A percentile compares a stretch with the other conserved stretches of the same genome.
These are phyloP conservation scores for Fusarium sarcochroum DNA, from an alignment of 2,329 filamentous ascomycete genomes.

Conservation along the genomic window DNA sequence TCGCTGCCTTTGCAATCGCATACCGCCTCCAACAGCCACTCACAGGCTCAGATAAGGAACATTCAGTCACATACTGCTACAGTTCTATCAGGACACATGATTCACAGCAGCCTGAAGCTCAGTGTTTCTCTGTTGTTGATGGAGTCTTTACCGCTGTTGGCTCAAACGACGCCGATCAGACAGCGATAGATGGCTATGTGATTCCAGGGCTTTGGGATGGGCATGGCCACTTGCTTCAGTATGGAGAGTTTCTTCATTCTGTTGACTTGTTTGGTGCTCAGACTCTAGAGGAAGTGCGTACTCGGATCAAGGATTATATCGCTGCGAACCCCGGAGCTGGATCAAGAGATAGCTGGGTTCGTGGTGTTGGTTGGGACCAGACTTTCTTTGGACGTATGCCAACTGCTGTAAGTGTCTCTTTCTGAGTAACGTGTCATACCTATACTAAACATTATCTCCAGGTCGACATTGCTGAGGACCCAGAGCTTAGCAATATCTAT, in stretches of 20 bases:
- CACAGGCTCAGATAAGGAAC: slow-evolving; percentile 12
- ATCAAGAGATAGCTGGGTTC: slow-evolving; percentile 70
- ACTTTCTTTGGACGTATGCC: slow-evolving; percentile 75
- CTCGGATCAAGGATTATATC: slow-evolving; percentile 67
- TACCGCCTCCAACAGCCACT: slow-evolving; percentile 49
- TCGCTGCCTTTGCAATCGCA: slow-evolving; percentile 53
- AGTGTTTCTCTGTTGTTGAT: slow-evolving; percentile 69
- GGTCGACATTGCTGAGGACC: slow-evolving; percentile 69
- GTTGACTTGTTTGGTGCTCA: slow-evolving; percentile 73
- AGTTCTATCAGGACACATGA: slow-evolving; percentile 56
- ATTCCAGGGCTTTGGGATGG: slow-evolving; percentile 80
- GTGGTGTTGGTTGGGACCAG: slow-evolving; percentile 81
- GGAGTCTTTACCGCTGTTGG: slow-evolving; percentile 67
- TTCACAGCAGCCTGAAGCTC: slow-evolving; percentile 54
- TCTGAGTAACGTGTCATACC: background rate
- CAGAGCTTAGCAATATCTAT: slow-evolving; percentile 67
- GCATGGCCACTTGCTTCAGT: slow-evolving; percentile 76
- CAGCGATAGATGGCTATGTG: slow-evolving; percentile 62
- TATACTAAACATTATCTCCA: slow-evolving; percentile 42
- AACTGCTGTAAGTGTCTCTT: slow-evolving; percentile 65
- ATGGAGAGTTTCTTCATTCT: slow-evolving; percentile 76
- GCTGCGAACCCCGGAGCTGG: slow-evolving; percentile 65
- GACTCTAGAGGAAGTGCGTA: slow-evolving; percentile 68
- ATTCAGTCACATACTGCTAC: slow-evolving; percentile 57
- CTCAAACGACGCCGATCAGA: slow-evolving; percentile 46